Evolutionary conservation across 1,284 basidiomycete species (phyloP), one percentile per base, ranked within the genome.

Genomic region (Takashimella koratensis): DNA sequence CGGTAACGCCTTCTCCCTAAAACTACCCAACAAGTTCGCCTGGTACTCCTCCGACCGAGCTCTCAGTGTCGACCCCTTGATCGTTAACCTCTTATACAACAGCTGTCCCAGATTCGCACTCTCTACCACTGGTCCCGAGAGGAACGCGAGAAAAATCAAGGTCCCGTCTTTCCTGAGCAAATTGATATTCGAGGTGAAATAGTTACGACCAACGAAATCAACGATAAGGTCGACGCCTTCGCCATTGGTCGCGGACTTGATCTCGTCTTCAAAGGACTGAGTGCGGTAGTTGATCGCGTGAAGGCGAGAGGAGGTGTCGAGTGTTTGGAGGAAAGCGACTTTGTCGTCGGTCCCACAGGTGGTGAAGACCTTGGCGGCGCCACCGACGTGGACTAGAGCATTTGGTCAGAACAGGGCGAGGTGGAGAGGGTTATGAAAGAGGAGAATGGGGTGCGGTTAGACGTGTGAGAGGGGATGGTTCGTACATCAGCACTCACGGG

Each of bases 261-360:
- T 72, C 66, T 78, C 78, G 46, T 77, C 74, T 39, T 76, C 74
- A 68, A 80, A 82, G 57, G 79, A 83, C 64, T 90, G 81, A 1
- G 83, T 87, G 68, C 86, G 90, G 79, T 96, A 95, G 74, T 95
- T 95, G 57, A 88, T 85, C 5, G 80, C 84, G 65, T 90, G 87
- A 80, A 54, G 84, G 85, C 63, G 79, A 80, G 54, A 52, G 80
- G 84, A 50, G 85, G 79, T 50, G 6, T 67, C 74, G 4, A 76
- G 69, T 43, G 71, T 62, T 50, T 86, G 78, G 21, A 95, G 80
- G 79, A 87, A 90, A 51, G 86, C 80, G 53, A 93, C 82, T 76
- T 97, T 98, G 42, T 88, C 87, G 65, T 84, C 79, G 3, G 84
- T 86, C 1, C 92, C 94, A 12, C 91, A 90, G 2, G 94, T 97